phyloP scores from a whole-genome alignment of 1,284 basidiomycete genomes.

The Fomitiporia mediterranea region DNA sequence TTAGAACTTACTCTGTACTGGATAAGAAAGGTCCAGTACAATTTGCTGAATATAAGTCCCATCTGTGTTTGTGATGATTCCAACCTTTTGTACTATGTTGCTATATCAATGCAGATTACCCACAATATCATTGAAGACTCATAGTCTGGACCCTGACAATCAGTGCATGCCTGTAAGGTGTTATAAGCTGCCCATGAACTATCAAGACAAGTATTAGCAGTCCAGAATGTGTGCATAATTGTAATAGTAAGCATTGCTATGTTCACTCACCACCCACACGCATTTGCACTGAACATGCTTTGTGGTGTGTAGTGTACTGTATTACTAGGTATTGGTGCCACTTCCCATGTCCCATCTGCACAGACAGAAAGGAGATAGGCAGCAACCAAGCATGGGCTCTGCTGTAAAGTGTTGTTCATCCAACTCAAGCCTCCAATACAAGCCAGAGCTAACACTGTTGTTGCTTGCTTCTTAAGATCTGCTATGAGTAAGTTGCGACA shows the following conservation, averaged over 20 bases:
- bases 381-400: conserved; percentile 16
- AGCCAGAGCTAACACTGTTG: too few species aligned
- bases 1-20: neutral
- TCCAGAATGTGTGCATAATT: too few species aligned
- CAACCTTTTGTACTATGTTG: too few species aligned
- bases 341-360: conserved; percentile 1
- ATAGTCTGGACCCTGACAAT: conserved; percentile 10
- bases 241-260: neutral
- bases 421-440: too few species aligned
- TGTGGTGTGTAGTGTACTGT: conserved; percentile 10
- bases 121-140: conserved; percentile 1
- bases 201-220: neutral
- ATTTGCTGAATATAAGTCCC: conserved; percentile 8
- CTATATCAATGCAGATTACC: too few species aligned
- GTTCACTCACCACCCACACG: conserved; percentile 9
- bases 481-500: too few species aligned
- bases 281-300: neutral
- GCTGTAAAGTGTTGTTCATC: conserved; percentile 14
- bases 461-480: too few species aligned
- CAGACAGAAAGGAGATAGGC: conserved; percentile 11
- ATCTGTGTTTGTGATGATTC: conserved; percentile 8
- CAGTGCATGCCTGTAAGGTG: conserved; percentile 16
- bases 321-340: neutral
- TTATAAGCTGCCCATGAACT: conserved; percentile 21
- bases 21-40: conserved; percentile 12